Evolutionary conservation across 1,284 basidiomycete species (phyloP), one percentile per base, ranked within the genome.

Genomic region (Hortiboletus rubellus): DNA sequence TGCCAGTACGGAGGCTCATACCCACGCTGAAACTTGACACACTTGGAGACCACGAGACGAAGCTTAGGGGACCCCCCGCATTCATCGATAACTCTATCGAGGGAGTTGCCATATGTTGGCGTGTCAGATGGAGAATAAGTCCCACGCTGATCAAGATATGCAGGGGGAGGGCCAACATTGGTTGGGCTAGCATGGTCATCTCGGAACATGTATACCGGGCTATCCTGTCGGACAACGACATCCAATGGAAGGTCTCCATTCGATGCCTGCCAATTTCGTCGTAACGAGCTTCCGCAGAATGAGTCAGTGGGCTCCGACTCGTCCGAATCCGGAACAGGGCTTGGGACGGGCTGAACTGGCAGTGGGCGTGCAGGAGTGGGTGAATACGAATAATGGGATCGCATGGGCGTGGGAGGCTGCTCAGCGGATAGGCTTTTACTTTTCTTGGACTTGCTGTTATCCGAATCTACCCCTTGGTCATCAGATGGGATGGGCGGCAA

Each of bases 1-100:
- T 67, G 58, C 69, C 69, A 71, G 46, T 72, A 70, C 3, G 66
- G 54, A 22, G 65, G 66, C 10, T 74, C 69, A 27, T 69, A 74
- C 3, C 69, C 72, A 18, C 37, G 55, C 12, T 59, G 24, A 22
- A 55, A 70, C 30, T 52, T 38, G 50, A 74, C 60, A 50, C 69
- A 71, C 50, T 33, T 65, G 46, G 51, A 44, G 9, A 71, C 60
- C 33, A 64, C 69, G 14, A 45, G 54, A 14, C 55, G 60, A 33
- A 72, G 60, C 24, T 61, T 52, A 1, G 17, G 33, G 5, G 68
- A 61, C 11, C 37, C 62, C 2, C 61, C 61, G 15, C 59, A 72
- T 1, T 53, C 38, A 7, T 30, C 56, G 40, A 71, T 37, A 4
- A 52, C 66, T 40, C 54, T 62, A 5, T 70, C 69, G 31, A 71